phyloP scores from a whole-genome alignment of 2,329 filamentous ascomycete genomes.

The Fusarium mundagurra region DNA sequence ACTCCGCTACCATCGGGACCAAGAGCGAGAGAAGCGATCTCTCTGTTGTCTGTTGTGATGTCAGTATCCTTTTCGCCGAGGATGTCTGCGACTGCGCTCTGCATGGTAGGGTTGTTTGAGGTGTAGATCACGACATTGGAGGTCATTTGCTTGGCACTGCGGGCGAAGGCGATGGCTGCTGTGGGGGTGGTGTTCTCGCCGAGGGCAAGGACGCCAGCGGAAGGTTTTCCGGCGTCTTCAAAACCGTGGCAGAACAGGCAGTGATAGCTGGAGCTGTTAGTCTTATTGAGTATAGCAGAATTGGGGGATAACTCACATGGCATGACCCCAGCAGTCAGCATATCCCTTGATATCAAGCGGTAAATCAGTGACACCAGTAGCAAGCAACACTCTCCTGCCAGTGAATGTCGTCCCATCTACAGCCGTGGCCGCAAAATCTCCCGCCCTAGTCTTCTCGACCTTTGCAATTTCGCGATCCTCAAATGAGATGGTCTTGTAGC shows the following conservation, averaged over 20 bases:
- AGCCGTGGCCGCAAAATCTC: background rate
- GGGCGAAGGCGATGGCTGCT: background rate
- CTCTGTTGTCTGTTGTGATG: background rate
- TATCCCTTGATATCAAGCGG: background rate
- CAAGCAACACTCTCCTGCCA: background rate
- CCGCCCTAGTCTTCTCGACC: background rate
- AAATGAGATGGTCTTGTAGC: background rate
- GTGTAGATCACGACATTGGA: background rate
- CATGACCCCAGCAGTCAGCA: background rate
- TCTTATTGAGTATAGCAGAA: accelerated
- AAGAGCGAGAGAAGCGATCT: background rate
- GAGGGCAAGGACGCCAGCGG: background rate
- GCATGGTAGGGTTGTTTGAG: background rate
- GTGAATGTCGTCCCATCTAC: background rate
- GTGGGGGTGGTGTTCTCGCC: background rate
- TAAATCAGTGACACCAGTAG: background rate
- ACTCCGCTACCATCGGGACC: background rate
- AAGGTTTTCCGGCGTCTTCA: background rate
- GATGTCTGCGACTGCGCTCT: background rate
- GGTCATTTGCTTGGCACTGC: background rate
- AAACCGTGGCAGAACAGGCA: background rate
- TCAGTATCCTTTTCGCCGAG: background rate
- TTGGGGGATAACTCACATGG: background rate
- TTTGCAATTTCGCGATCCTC: background rate
- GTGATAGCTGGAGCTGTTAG: background rate